Base-by-base conservation (phyloP, 495 filamentous ascomycete species). In the Xylaria venustula region DNA sequence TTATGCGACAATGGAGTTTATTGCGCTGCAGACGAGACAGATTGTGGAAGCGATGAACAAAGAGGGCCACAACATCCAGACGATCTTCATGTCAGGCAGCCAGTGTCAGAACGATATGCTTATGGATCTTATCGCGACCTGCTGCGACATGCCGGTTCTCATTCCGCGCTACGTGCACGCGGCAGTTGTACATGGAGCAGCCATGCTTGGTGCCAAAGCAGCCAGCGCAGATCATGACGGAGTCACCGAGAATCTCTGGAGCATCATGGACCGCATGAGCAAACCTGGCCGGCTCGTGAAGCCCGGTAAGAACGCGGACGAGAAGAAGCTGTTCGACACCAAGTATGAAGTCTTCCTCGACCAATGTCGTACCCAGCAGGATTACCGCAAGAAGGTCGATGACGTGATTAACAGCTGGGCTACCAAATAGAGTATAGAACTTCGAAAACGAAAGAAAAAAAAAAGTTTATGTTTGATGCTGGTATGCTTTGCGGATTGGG, bases 51-150 rank as follows among this genome's bases (percentile, higher is more conserved):
- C 89, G 4, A 95, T 98, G 90, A 98, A 97, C 77, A 73, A 80
- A 14, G 77, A 88, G 14, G 93, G 93, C 32, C 94, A 98, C 71
- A 73, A 78, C 45, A 93, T 98, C 73, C 83, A 79, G 46, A 93
- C 90, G 51, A 96, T 98, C 73, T 98, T 97, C 82, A 97, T 98
- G 94, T 95, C 90, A 17, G 94, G 94, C 58, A 92, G 90, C 22
- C 94, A 97, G 70, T 98, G 94, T 79, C 92, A 97, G 73, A 98
- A 98, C 71, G 84, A 87, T 25, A 88, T 98, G 54, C 79, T 98
- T 26, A 93, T 98, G 83, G 78, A 85, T 17, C 87, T 98, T 34
- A 91, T 98, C 58, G 92, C 94, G 4, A 91, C 92, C 7, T 91
- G 88, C 8, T 97, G 92, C 71, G 85, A 86, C 51, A 92, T 94